Percentiles rank a stretch among this genome's conserved stretches.
phyloP scores from a whole-genome alignment of 805 yeast genomes.

The Candida silvatica region DNA sequence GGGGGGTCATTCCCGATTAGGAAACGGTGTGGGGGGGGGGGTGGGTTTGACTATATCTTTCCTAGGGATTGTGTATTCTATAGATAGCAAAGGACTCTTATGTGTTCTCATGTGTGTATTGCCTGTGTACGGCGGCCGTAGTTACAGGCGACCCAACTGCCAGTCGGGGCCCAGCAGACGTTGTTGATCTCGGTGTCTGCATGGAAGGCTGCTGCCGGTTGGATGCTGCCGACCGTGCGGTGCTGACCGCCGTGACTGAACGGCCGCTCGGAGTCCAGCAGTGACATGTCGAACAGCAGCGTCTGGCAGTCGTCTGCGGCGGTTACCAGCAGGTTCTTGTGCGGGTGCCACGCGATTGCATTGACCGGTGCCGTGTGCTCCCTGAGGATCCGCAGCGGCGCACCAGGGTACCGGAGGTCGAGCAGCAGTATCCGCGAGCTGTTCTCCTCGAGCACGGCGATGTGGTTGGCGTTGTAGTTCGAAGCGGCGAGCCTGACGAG shows the following conservation, averaged over 20 bases:
- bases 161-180: constrained; percentile 62
- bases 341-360: constrained; percentile 79
- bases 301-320: constrained; percentile 74
- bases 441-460: constrained; percentile 76
- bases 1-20: too few species aligned
- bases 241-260: constrained; percentile 1
- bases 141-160: constrained; percentile 76
- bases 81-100: too few species aligned
- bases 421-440: constrained; percentile 58
- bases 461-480: constrained; percentile 68
- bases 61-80: too few species aligned
- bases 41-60: too few species aligned
- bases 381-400: constrained; percentile 61
- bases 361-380: constrained; percentile 67
- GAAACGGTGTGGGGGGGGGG: too few species aligned
- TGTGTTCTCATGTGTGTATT: too few species aligned
- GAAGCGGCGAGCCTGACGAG: constrained; percentile 71
- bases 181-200: constrained; percentile 67
- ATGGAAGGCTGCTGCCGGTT: constrained; percentile 4
- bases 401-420: constrained; percentile 84
- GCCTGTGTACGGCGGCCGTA: constrained; percentile 65
- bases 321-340: constrained; percentile 47
- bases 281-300: constrained; percentile 54
- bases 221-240: constrained; percentile 2
- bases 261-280: constrained; percentile 9